These are phyloP conservation scores for Colletotrichum sojae DNA, from an alignment of 2,329 filamentous ascomycete species.

Conservation along the genomic window DNA sequence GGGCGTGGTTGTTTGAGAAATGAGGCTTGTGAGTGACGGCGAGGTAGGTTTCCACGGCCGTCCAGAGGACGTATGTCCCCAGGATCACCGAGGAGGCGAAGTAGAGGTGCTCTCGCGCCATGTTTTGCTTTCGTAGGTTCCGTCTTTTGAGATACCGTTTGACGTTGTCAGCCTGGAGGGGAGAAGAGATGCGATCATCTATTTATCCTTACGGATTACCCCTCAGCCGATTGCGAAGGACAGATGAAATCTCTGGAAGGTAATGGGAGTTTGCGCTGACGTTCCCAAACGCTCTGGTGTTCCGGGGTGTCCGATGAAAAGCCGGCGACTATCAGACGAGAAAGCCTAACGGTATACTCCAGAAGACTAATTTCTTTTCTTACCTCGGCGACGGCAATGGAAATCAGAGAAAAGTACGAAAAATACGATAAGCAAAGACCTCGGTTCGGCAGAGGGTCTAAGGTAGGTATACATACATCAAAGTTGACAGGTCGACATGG, in stretches of 20 bases:
- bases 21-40: background rate
- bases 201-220: slow-evolving; percentile 6
- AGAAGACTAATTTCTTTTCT: background rate
- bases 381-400: background rate
- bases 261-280: slow-evolving; percentile 4
- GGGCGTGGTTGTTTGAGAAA: slow-evolving; percentile 4
- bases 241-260: background rate
- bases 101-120: slow-evolving; percentile 35
- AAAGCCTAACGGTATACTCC: background rate
- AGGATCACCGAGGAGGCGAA: slow-evolving; percentile 19
- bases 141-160: background rate
- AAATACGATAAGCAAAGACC: background rate
- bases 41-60: slow-evolving; percentile 20
- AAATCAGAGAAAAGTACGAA: background rate
- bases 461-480: background rate
- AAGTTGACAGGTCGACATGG: too few relatives aligned
- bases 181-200: background rate
- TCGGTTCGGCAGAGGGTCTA: background rate
- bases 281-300: slow-evolving; percentile 25
- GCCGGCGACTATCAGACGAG: slow-evolving; percentile 15
- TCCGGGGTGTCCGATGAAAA: slow-evolving; percentile 9
- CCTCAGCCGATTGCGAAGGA: slow-evolving; percentile 1
- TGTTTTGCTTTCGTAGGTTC: background rate
- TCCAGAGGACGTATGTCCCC: slow-evolving; percentile 32
- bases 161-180: background rate